A percentile compares a stretch with the other conserved stretches of the same genome.
Evolutionary conservation across 2,329 filamentous ascomycete genomes (phyloP).

Genomic region (Thelonectria blattea): DNA sequence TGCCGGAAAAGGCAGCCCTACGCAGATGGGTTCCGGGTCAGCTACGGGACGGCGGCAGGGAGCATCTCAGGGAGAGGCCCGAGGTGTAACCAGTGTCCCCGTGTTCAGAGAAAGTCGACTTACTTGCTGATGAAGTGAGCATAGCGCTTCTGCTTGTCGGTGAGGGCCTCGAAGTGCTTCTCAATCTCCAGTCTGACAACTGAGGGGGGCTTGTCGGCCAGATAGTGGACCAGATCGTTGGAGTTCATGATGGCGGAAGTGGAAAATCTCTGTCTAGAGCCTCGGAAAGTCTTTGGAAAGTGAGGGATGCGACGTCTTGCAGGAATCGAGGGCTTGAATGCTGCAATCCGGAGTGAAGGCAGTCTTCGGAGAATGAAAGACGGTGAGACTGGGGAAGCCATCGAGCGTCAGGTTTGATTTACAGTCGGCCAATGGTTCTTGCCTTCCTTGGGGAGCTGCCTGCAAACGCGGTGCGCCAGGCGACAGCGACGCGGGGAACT

Average conservation of each 20-base stretch:
- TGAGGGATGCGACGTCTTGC: conserved; percentile 32
- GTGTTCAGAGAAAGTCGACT: conserved; percentile 26
- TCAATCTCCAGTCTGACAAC: conserved; percentile 89
- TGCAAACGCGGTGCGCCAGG: conserved; percentile 34
- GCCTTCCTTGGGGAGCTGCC: conserved; percentile 20
- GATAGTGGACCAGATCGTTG: conserved; percentile 74
- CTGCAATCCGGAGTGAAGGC: conserved; percentile 41
- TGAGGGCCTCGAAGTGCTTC: conserved; percentile 85
- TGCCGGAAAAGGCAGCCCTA: conserved; percentile 79
- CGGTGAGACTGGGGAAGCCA: conserved; percentile 44
- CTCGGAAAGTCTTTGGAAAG: conserved; percentile 33
- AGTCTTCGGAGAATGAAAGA: conserved; percentile 45
- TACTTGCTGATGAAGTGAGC: conserved; percentile 87
- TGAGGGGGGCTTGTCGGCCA: conserved; percentile 88
- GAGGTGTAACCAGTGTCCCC: neutral
- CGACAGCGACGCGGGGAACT: conserved; percentile 17
- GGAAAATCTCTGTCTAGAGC: conserved; percentile 40
- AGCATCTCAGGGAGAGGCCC: neutral
- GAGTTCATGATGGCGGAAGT: conserved; percentile 59
- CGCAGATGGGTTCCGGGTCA: conserved; percentile 10
- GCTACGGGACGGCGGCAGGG: conserved; percentile 2
- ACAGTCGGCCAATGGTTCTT: conserved; percentile 18
- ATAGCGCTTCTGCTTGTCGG: conserved; percentile 82
- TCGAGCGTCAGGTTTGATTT: conserved; percentile 23
- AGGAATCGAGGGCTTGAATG: conserved; percentile 34